A percentile compares a stretch with the other conserved stretches of the same genome.
phyloP scores from a whole-genome alignment of 768 basidiomycete species.

The Boletus fagicola region DNA sequence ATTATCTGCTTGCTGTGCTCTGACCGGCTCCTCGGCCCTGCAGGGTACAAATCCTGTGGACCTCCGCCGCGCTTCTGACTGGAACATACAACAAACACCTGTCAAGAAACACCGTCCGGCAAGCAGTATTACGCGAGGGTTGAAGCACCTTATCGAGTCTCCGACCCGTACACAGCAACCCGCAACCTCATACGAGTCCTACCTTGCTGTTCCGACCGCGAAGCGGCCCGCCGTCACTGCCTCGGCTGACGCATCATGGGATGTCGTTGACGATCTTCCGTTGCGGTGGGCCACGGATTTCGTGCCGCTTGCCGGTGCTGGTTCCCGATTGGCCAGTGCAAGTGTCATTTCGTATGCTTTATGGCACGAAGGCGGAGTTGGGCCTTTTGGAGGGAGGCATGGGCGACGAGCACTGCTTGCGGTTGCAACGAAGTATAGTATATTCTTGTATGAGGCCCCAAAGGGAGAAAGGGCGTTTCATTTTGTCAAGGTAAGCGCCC shows the following conservation, averaged over 20 bases:
- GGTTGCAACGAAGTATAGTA: conserved; percentile 69
- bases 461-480: conserved; percentile 80
- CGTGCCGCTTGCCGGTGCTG: conserved; percentile 67
- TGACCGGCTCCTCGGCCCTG: not conserved
- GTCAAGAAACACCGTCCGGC: conserved; percentile 50
- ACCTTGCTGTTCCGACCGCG: conserved; percentile 30
- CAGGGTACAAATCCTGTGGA: conserved; percentile 64
- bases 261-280: conserved; percentile 69
- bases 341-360: conserved; percentile 67
- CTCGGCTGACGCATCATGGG: conserved; percentile 59
- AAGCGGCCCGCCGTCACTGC: conserved; percentile 29
- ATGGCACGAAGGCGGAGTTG: conserved; percentile 57
- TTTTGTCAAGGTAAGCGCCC: conserved; percentile 60
- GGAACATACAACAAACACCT: conserved; percentile 48
- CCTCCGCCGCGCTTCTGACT: conserved; percentile 49
- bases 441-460: conserved; percentile 78
- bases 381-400: conserved; percentile 41
- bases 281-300: conserved; percentile 87
- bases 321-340: conserved; percentile 58
- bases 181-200: conserved; percentile 28
- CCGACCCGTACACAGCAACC: conserved; percentile 32
- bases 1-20: not conserved
- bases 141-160: conserved; percentile 55
- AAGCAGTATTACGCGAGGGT: conserved; percentile 57
- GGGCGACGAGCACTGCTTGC: conserved; percentile 60